Evolutionary conservation across 2,329 filamentous ascomycete species (phyloP).

Genomic region (Podosphaera xanthii): DNA sequence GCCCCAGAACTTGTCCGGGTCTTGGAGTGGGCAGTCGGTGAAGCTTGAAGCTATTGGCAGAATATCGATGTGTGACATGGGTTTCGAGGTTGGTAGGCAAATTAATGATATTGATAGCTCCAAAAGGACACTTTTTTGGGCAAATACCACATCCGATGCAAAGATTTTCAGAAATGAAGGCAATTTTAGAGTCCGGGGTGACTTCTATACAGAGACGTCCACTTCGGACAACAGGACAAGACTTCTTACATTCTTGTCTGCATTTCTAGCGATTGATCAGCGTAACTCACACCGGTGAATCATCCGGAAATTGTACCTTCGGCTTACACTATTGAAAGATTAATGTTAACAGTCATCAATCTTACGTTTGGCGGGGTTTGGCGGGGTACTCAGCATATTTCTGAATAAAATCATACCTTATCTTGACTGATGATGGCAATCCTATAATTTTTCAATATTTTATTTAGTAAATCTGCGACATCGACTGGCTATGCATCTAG

Average conservation of each 20-base stretch:
- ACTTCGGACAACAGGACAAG: slow-evolving; percentile 87
- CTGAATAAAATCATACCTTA: slow-evolving; percentile 41
- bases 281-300: background rate
- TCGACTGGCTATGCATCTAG: background rate
- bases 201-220: slow-evolving; percentile 98
- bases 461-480: background rate
- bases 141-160: slow-evolving; percentile 99
- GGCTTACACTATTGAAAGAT: slow-evolving; percentile 49
- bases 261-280: slow-evolving; percentile 47
- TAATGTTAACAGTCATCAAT: slow-evolving; percentile 17
- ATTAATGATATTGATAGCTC: slow-evolving; percentile 99
- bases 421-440: slow-evolving; percentile 97
- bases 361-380: slow-evolving; percentile 12
- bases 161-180: slow-evolving; percentile 89
- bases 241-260: slow-evolving; percentile 97
- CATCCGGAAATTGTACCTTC: slow-evolving; percentile 31
- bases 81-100: slow-evolving; percentile 97
- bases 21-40: slow-evolving; percentile 90
- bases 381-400: slow-evolving; percentile 18
- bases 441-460: slow-evolving; percentile 26
- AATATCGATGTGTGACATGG: slow-evolving; percentile 95
- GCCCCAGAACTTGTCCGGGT: slow-evolving; percentile 81
- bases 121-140: slow-evolving; percentile 96
- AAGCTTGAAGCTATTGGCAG: slow-evolving; percentile 98
- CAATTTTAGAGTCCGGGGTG: slow-evolving; percentile 65